Evolutionary conservation across 1,139 yeast species (phyloP).

Genomic region (Protomyces arabidopsidicola): DNA sequence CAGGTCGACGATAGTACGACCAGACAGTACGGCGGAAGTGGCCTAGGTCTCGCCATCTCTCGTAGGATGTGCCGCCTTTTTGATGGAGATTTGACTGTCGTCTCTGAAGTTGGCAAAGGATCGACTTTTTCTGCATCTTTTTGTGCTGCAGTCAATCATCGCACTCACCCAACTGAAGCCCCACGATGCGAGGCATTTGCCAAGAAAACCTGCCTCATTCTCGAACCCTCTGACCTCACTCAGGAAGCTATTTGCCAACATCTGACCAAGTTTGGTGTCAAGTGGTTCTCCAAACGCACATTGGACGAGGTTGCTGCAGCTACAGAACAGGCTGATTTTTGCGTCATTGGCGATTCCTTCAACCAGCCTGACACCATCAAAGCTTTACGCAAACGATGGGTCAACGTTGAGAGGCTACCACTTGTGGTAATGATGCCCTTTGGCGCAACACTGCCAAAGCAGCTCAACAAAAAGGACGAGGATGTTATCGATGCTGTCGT

Average conservation of each 20-base stretch:
- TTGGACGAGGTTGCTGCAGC: background rate
- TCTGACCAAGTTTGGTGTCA: slow-evolving; percentile 6
- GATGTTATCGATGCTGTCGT: slow-evolving; percentile 16
- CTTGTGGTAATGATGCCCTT: slow-evolving; percentile 24
- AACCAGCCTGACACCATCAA: slow-evolving; percentile 23
- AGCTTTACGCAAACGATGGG: background rate
- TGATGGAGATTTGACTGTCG: slow-evolving; percentile 14
- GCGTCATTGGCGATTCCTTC: slow-evolving; percentile 20
- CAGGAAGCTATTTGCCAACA: background rate
- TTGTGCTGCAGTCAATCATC: background rate
- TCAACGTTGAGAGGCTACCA: slow-evolving; percentile 2
- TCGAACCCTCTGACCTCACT: slow-evolving; percentile 4
- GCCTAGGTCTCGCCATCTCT: slow-evolving; percentile 46
- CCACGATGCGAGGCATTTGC: background rate
- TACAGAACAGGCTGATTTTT: slow-evolving; percentile 4
- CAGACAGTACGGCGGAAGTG: slow-evolving; percentile 57
- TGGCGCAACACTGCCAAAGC: slow-evolving; percentile 22
- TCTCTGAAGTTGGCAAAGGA: slow-evolving; percentile 6
- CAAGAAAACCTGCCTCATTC: slow-evolving; percentile 6
- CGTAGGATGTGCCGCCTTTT: slow-evolving; percentile 11
- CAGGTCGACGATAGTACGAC: slow-evolving; percentile 59
- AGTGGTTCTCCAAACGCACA: background rate
- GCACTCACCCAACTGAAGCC: slow-evolving; percentile 1
- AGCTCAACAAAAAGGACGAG: slow-evolving; percentile 3
- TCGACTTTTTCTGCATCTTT: slow-evolving; percentile 19